phyloP scores from a whole-genome alignment of 371 early-diverging fungal species.

The Capillidium heterosporum region DNA sequence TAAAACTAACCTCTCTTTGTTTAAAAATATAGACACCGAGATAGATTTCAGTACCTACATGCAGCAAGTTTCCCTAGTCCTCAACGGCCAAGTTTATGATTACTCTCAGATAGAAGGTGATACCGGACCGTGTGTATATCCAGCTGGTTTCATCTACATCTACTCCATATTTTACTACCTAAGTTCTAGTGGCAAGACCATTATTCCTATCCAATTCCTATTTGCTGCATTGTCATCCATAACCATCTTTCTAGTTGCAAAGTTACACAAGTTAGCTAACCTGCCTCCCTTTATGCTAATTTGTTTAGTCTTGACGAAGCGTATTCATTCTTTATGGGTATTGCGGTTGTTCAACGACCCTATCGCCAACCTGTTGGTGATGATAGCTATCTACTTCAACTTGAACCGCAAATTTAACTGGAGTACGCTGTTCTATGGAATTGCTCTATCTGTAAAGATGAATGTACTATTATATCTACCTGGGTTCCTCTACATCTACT shows the following conservation, averaged over 20 bases:
- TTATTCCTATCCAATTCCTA: conserved; percentile 58
- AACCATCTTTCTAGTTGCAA: conserved; percentile 52
- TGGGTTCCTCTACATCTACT: conserved; percentile 50
- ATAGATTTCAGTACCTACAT: conserved; percentile 91
- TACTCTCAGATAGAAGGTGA: conserved; percentile 66
- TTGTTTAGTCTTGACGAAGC: conserved; percentile 45
- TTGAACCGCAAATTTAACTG: conserved; percentile 23
- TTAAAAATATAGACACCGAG: conserved; percentile 85
- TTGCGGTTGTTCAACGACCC: conserved; percentile 85
- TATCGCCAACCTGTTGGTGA: conserved; percentile 65
- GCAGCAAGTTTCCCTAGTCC: conserved; percentile 68
- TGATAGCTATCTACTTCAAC: conserved; percentile 37
- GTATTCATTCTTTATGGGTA: conserved; percentile 79
- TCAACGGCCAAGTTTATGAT: conserved; percentile 53
- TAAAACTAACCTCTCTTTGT: too few species aligned
- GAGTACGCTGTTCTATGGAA: conserved; percentile 43
- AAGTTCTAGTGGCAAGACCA: conserved; percentile 46
- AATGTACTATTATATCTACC: conserved; percentile 79
- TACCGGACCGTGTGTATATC: conserved; percentile 89
- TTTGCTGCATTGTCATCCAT: too few species aligned
- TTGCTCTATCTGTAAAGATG: conserved; percentile 83
- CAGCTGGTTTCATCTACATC: conserved; percentile 82
- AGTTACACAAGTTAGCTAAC: conserved; percentile 26
- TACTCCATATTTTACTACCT: conserved; percentile 47
- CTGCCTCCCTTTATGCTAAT: conserved; percentile 40